A percentile compares a stretch with the other conserved stretches of the same genome.
These are phyloP conservation scores for Arthrobotrys megalospora DNA, from an alignment of 2,329 filamentous ascomycete genomes.

Conservation along the genomic window DNA sequence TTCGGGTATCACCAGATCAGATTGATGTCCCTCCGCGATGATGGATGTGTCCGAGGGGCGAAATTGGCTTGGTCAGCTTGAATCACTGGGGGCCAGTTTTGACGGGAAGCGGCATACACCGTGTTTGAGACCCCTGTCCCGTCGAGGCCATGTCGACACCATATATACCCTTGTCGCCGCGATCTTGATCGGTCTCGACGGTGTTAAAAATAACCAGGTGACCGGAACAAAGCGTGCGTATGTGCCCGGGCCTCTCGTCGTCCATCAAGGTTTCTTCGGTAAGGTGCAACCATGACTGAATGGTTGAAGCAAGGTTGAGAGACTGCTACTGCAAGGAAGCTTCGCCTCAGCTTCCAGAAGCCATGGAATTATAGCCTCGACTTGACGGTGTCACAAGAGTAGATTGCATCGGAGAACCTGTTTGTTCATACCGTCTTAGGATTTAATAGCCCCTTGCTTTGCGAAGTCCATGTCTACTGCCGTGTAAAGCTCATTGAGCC, in stretches of 20 bases:
- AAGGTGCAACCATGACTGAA: background rate
- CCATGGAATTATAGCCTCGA: background rate
- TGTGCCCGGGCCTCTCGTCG: background rate
- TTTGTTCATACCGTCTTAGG: background rate
- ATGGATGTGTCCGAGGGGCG: conserved; percentile 3
- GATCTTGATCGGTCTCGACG: conserved; percentile 20
- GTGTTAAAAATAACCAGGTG: conserved; percentile 9
- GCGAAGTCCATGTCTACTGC: conserved; percentile 1
- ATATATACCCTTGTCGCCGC: conserved; percentile 15
- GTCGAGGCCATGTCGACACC: conserved; percentile 23
- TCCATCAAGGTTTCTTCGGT: background rate
- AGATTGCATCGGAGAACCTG: background rate
- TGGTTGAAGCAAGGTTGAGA: background rate
- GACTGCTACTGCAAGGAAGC: background rate
- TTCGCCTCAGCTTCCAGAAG: conserved; percentile 31
- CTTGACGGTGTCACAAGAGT: conserved; percentile 22
- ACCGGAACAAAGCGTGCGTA: conserved; percentile 22
- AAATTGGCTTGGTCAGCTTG: background rate
- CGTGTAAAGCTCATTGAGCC: conserved; percentile 10
- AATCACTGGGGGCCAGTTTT: conserved; percentile 9
- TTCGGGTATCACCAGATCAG: conserved; percentile 49
- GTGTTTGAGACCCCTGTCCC: conserved; percentile 43
- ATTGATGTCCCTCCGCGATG: conserved; percentile 1
- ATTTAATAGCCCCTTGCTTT: background rate
- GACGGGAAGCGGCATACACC: conserved; percentile 40